Conservation (phyloP, 306 rosid species). For the Sphenostylis stenocarpa region DNA sequence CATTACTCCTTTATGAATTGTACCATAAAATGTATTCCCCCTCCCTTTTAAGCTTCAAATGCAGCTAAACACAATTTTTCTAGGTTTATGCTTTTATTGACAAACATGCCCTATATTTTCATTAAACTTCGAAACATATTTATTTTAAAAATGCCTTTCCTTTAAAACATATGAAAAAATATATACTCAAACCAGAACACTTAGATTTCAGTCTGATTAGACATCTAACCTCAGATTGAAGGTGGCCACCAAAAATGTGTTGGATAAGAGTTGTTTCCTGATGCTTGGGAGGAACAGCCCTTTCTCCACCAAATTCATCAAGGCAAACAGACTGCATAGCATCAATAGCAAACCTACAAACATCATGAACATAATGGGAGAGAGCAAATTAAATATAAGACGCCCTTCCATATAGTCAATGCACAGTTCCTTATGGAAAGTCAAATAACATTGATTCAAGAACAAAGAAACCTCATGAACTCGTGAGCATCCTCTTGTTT, state of each 20-base stretch:
- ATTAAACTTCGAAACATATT: too few species aligned
- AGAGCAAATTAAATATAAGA: not conserved
- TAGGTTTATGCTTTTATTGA: too few species aligned
- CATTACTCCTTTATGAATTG: not conserved
- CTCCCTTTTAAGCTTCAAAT: too few species aligned
- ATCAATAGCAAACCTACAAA: constrained; percentile 75
- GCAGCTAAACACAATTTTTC: too few species aligned
- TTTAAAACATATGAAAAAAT: too few species aligned
- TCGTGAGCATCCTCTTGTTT: constrained; percentile 97
- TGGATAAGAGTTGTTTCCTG: constrained; percentile 85
- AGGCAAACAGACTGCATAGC: constrained; percentile 90
- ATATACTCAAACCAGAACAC: not conserved
- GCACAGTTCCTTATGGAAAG: not conserved
- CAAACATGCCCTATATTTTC: too few species aligned
- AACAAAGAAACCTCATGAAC: constrained; percentile 74
- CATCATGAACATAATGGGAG: not conserved
- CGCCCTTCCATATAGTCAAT: not conserved
- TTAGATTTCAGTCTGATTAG: not conserved
- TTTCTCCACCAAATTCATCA: constrained; percentile 89
- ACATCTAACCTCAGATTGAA: constrained; percentile 80
- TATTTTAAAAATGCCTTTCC: too few species aligned
- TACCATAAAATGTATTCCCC: not conserved
- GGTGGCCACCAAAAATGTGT: constrained; percentile 86
- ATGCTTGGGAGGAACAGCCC: constrained; percentile 54
- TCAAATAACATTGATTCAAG: constrained; percentile 12